Percentiles rank a stretch among this genome's conserved stretches.
These are phyloP conservation scores for Jaapia argillacea DNA, from an alignment of 768 basidiomycete species.

Conservation along the genomic window DNA sequence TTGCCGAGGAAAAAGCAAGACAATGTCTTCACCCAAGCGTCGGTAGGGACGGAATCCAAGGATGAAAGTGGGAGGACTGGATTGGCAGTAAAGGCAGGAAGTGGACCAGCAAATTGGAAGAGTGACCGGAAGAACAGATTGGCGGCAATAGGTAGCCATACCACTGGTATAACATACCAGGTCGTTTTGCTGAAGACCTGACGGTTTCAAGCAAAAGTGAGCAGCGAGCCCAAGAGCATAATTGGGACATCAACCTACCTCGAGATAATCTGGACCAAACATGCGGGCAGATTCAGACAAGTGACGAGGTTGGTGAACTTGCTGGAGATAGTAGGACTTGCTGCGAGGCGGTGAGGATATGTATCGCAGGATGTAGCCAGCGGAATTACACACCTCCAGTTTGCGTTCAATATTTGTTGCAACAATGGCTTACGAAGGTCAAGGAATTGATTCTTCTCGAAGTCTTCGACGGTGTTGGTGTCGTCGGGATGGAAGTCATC, in stretches of 20 bases:
- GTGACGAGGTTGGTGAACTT: constrained; percentile 95
- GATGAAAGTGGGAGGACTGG: constrained; percentile 45
- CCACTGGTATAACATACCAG: constrained; percentile 88
- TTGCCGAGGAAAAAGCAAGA: constrained; percentile 78
- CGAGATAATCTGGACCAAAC: constrained; percentile 74
- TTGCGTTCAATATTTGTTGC: constrained; percentile 77
- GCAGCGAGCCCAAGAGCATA: constrained; percentile 3
- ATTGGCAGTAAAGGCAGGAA: constrained; percentile 51
- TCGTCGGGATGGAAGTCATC: constrained; percentile 91
- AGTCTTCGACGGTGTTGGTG: constrained; percentile 76
- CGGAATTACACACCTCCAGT: constrained; percentile 53
- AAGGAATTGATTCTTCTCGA: constrained; percentile 81
- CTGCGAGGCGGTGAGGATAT: constrained; percentile 25
- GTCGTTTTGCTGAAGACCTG: constrained; percentile 75
- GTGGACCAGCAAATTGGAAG: constrained; percentile 65
- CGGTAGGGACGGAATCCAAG: constrained; percentile 35
- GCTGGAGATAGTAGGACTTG: constrained; percentile 92
- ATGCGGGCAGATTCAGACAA: constrained; percentile 74
- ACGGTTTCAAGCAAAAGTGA: not conserved
- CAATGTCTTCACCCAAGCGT: constrained; percentile 42
- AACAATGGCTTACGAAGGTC: constrained; percentile 82
- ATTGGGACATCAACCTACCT: constrained; percentile 35
- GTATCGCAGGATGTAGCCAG: not conserved
- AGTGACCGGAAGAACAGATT: constrained; percentile 79
- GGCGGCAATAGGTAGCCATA: constrained; percentile 84